Conservation (phyloP, 352 stramenopile genomes). For the Pythium aristosporum region DNA sequence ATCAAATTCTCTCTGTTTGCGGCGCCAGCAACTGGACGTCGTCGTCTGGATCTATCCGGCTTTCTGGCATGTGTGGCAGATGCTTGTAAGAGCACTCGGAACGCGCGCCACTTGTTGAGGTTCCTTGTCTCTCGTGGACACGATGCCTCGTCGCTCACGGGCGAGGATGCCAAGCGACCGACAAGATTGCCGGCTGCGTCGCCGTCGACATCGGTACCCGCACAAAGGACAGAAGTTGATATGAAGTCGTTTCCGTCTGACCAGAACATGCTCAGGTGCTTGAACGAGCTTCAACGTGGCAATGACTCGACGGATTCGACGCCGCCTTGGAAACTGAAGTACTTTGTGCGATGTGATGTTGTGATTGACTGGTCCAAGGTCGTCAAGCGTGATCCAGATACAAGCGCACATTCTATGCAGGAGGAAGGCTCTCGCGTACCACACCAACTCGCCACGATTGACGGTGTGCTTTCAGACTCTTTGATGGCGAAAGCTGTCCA, state of each 20-base stretch:
- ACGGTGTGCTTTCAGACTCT: constrained; percentile 5
- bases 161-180: constrained; percentile 22
- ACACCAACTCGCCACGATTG: constrained; percentile 3
- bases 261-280: constrained; percentile 77
- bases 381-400: constrained; percentile 3
- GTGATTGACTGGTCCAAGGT: constrained; percentile 49
- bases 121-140: constrained; percentile 17
- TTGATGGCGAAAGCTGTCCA: constrained; percentile 36
- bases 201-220: not conserved
- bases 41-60: constrained; percentile 12
- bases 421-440: not conserved
- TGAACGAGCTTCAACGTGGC: constrained; percentile 49
- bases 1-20: constrained; percentile 57
- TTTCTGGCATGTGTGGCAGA: constrained; percentile 23
- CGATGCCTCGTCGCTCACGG: not conserved
- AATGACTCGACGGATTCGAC: not conserved
- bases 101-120: constrained; percentile 8
- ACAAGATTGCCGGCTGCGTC: not conserved
- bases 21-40: not conserved
- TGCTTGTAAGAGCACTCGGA: constrained; percentile 17
- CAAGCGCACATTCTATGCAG: not conserved
- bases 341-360: constrained; percentile 74
- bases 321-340: constrained; percentile 71
- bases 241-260: constrained; percentile 51
- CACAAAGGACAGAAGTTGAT: not conserved